Conservation (phyloP, 176 grass and related monocot genomes). For the Typha latifolia region DNA sequence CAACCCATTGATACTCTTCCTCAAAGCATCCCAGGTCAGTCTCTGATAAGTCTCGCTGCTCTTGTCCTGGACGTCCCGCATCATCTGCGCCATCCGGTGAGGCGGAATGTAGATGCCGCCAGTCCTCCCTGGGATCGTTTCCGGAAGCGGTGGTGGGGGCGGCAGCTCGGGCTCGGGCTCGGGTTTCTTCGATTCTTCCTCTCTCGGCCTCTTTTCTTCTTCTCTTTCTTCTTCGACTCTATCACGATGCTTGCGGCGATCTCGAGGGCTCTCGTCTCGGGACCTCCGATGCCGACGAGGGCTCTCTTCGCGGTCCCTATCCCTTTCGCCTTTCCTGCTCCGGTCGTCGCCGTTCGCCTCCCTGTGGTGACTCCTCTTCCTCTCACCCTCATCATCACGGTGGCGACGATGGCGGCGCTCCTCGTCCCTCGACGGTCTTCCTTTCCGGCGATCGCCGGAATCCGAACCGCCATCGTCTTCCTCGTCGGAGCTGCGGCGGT, state of each 20-base stretch:
- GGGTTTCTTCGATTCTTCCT: background rate
- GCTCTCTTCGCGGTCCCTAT: background rate
- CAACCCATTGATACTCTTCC: constrained; percentile 87
- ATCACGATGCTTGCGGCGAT: background rate
- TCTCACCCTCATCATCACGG: constrained; percentile 1
- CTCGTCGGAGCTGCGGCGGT: background rate
- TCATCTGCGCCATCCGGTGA: constrained; percentile 85
- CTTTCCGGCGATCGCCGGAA: too few species aligned
- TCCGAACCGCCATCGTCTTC: background rate
- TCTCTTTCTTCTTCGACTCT: background rate
- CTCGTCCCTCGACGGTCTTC: constrained; percentile 5
- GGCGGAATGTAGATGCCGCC: constrained; percentile 91
- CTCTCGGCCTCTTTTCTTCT: background rate
- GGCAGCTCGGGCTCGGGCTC: background rate
- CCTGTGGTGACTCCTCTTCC: background rate
- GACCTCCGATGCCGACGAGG: background rate
- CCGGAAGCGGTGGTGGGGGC: constrained; percentile 30
- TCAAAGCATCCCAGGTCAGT: constrained; percentile 86
- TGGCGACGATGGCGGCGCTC: constrained; percentile 16
- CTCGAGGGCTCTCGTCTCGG: background rate
- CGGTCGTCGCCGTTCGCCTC: background rate
- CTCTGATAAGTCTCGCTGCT: constrained; percentile 69
- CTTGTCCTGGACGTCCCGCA: constrained; percentile 91
- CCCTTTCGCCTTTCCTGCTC: background rate
- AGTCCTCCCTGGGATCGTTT: constrained; percentile 58